Evolutionary conservation across 352 stramenopile species (phyloP).

Genomic region (Phytophthora pisi): DNA sequence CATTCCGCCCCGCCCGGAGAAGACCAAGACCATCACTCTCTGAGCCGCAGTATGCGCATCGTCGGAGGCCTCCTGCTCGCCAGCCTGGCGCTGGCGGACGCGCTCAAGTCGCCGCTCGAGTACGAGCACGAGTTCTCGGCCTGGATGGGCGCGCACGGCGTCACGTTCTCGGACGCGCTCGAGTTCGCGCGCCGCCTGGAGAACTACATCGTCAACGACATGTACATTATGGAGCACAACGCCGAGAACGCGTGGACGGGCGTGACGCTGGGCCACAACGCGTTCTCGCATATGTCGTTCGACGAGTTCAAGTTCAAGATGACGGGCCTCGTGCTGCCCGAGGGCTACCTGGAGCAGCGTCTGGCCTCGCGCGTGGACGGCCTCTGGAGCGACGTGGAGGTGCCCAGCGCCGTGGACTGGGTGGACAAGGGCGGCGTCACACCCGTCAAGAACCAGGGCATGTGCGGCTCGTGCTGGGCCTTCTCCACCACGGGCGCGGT

Average conservation of each 20-base stretch:
- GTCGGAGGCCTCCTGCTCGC: constrained; percentile 28
- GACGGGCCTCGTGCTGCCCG: constrained; percentile 57
- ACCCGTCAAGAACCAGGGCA: constrained; percentile 93
- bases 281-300: constrained; percentile 92
- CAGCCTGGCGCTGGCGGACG: constrained; percentile 35
- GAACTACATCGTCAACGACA: constrained; percentile 85
- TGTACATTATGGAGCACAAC: constrained; percentile 91
- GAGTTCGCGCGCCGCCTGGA: constrained; percentile 75
- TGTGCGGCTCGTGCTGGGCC: constrained; percentile 97
- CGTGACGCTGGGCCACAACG: constrained; percentile 71
- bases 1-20: constrained; percentile 21
- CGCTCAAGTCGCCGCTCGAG: constrained; percentile 64
- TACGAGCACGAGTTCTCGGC: constrained; percentile 78
- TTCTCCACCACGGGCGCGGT: constrained; percentile 97
- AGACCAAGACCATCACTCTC: constrained; percentile 19
- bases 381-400: constrained; percentile 39
- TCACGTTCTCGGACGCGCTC: constrained; percentile 65
- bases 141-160: constrained; percentile 60
- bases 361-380: constrained; percentile 42
- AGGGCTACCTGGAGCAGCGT: constrained; percentile 70
- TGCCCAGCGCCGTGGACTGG: constrained; percentile 95
- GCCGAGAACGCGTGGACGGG: constrained; percentile 62
- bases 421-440: constrained; percentile 92
- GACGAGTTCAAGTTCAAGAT: constrained; percentile 93
- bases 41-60: constrained; percentile 20